Conservation (phyloP, 2,329 filamentous ascomycete species). For the Claviceps lovelessii region DNA sequence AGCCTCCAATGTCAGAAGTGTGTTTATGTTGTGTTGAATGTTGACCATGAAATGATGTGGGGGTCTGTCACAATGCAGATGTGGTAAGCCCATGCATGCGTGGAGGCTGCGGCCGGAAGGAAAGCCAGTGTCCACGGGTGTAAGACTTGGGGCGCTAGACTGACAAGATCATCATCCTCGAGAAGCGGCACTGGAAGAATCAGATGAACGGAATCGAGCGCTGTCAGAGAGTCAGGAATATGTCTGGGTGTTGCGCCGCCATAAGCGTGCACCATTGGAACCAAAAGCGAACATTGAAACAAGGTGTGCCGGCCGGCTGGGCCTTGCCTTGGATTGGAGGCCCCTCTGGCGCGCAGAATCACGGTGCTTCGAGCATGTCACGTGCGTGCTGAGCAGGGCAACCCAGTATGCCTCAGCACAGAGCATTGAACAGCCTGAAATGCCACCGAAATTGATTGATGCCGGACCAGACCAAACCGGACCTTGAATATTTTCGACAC, state of each 20-base stretch:
- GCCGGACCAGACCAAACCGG: neutral
- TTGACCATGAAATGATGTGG: neutral
- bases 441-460: neutral
- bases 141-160: neutral
- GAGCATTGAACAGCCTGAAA: neutral
- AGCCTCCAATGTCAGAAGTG: neutral
- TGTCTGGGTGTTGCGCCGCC: neutral
- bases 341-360: neutral
- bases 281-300: neutral
- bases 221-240: neutral
- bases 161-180: neutral
- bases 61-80: slow-evolving; percentile 1
- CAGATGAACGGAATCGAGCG: neutral
- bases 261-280: neutral
- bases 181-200: neutral
- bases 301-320: neutral
- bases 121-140: neutral
- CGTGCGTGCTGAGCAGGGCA: neutral
- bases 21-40: neutral
- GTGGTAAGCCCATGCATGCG: neutral
- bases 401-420: neutral
- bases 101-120: neutral
- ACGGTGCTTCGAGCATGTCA: neutral
- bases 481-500: neutral
- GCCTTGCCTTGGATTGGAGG: neutral